A percentile compares a stretch with the other conserved stretches of the same genome.
Evolutionary conservation across 225 moss, liverwort and hornwort species (phyloP).

Genomic region (Straminergon stramineum): DNA sequence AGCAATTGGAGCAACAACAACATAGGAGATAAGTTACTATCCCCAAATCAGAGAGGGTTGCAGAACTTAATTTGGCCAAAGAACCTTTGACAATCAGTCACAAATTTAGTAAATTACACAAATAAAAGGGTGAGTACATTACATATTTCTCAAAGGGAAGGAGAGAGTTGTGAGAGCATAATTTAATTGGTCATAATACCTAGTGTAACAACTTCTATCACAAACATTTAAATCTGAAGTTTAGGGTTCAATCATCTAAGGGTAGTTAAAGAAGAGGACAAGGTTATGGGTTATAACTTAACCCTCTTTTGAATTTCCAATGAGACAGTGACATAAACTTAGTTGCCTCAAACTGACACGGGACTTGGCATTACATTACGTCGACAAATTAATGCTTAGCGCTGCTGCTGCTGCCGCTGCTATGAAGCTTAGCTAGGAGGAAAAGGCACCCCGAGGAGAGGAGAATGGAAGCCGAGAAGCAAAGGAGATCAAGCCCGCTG

Average conservation of each 20-base stretch:
- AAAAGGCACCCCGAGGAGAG: slow-evolving; percentile 75
- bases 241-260: neutral
- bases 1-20: neutral
- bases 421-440: slow-evolving; percentile 63
- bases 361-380: neutral
- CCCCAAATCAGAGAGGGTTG: neutral
- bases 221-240: neutral
- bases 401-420: neutral
- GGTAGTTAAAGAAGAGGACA: neutral
- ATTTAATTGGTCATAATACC: neutral
- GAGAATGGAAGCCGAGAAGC: slow-evolving; percentile 81
- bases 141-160: neutral
- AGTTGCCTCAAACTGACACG: neutral
- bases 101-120: neutral
- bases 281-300: neutral
- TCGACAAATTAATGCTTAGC: slow-evolving; percentile 8
- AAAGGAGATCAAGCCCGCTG: slow-evolving; percentile 67
- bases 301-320: neutral
- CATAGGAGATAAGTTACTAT: neutral
- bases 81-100: neutral
- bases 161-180: too few species aligned
- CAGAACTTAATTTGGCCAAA: neutral
- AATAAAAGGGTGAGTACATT: neutral
- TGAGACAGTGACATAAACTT: too few species aligned
- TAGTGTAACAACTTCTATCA: neutral